Evolutionary conservation across 2,329 filamentous ascomycete genomes (phyloP), one percentile per base, ranked within the genome.

Genomic region (Cadophora gregata): DNA sequence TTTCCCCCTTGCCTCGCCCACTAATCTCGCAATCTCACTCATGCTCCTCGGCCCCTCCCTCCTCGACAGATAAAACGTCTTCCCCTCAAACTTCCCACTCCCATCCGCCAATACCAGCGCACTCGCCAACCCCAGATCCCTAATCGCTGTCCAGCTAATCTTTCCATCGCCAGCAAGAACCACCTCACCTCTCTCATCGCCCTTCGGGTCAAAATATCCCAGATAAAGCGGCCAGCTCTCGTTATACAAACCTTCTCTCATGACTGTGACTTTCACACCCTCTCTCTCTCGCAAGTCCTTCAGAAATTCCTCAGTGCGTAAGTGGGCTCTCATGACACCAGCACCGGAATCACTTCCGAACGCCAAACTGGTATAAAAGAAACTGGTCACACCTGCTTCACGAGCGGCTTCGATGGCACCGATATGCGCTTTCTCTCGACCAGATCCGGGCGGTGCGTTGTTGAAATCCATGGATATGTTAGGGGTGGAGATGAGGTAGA

Each of bases 401-500:
- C 70, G 65, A n/a, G 76, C 76, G 2, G 76, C 77, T 60, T 79
- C 73, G 14, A 74, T 71, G 2, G 71, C 72, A 1, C 27, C 60
- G 27, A 73, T 66, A 51, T 74, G 70, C 2, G 64, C 64, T n/a
- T 65, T 68, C 12, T 67, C 66, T 53, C 62, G 31, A 1, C 71
- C 71, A 3, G 65, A 31, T 9, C 68, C 68, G 2, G 62, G 47
- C 2, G 79, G 79, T 8, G 83, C 78, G 65, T 81, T 82, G 66
- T 79, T 79, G 8, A 81, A 82, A 33, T 82, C 67, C 50, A 72
- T 62, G 10, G 62, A 59, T n/a, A 73, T 74, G 7, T 71, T 62
- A 7, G 73, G 73, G 0, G 68, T 69, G 33, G 77, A 78, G n/a
- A 78, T 71, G 16, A 74, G 72, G 66, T 75, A 83, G 56, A 84